These are phyloP conservation scores for Apiotrichum gamsii DNA, from an alignment of 1,284 basidiomycete species.

Conservation along the genomic window DNA sequence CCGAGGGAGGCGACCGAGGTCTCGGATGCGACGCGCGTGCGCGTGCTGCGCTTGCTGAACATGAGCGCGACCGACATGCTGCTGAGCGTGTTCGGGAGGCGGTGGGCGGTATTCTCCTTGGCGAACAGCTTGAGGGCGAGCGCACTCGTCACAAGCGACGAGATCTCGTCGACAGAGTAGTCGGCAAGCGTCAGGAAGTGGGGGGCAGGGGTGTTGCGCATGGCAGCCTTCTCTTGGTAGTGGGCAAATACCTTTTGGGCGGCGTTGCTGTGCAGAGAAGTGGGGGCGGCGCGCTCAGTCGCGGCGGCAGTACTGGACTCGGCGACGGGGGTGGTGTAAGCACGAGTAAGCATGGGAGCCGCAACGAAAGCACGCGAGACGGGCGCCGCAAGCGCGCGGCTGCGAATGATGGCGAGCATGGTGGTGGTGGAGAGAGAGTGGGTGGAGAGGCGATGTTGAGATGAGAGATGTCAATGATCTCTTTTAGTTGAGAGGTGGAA, in stretches of 20 bases:
- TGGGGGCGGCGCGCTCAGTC: background rate
- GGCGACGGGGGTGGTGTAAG: background rate
- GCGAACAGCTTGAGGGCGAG: conserved; percentile 33
- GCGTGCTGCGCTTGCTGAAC: conserved; percentile 88
- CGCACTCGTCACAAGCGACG: conserved; percentile 28
- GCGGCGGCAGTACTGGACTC: background rate
- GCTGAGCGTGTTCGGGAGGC: conserved; percentile 54
- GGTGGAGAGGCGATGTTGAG: no score
- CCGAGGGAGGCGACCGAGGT: conserved; percentile 70
- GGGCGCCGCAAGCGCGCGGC: background rate
- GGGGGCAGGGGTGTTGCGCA: background rate
- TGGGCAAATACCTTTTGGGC: background rate
- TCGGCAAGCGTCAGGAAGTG: conserved; percentile 45
- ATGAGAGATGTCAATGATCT: no score
- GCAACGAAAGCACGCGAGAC: no score
- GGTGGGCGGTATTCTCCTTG: conserved; percentile 20
- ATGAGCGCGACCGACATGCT: conserved; percentile 80
- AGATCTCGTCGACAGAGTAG: conserved; percentile 35
- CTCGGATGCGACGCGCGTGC: conserved; percentile 85
- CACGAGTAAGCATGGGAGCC: no score
- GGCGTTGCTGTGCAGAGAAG: background rate
- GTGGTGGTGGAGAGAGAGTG: no score
- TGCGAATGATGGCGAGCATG: conserved; percentile 1
- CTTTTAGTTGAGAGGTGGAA: no score
- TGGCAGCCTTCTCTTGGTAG: no score